These are phyloP conservation scores for Serendipita indica DNA, from an alignment of 768 basidiomycete genomes.

Conservation along the genomic window DNA sequence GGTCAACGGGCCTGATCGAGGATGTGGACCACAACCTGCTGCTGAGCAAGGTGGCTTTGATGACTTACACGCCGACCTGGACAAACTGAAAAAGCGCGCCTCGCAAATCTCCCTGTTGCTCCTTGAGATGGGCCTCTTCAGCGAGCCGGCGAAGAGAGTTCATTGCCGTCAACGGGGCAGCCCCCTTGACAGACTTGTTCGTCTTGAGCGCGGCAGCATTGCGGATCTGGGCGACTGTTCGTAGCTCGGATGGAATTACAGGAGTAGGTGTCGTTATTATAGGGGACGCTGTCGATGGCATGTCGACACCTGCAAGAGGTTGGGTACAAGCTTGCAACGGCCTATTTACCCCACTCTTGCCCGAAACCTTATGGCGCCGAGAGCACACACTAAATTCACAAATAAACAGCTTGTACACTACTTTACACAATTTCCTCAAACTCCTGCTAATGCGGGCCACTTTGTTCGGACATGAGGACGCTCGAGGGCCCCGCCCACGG, in stretches of 20 bases:
- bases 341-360: background rate
- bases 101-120: background rate
- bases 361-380: too few relatives aligned
- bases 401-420: background rate
- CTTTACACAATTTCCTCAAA: too few relatives aligned
- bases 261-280: background rate
- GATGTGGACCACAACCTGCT: background rate
- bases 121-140: constrained; percentile 8
- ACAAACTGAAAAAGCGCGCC: constrained; percentile 8
- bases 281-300: constrained; percentile 4
- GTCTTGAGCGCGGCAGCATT: constrained; percentile 2
- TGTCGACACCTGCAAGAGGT: background rate
- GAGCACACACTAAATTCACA: background rate
- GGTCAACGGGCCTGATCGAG: background rate
- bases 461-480: too few relatives aligned
- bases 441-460: too few relatives aligned
- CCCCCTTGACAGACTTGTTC: constrained; percentile 9
- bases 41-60: background rate
- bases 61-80: constrained; percentile 9
- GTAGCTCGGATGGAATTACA: background rate
- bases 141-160: constrained; percentile 1
- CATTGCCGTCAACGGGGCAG: constrained; percentile 7
- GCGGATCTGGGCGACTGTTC: constrained; percentile 8
- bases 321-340: background rate
- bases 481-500: too few relatives aligned